Conservation (phyloP, 306 rosid species). For the Glycine latifolia region DNA sequence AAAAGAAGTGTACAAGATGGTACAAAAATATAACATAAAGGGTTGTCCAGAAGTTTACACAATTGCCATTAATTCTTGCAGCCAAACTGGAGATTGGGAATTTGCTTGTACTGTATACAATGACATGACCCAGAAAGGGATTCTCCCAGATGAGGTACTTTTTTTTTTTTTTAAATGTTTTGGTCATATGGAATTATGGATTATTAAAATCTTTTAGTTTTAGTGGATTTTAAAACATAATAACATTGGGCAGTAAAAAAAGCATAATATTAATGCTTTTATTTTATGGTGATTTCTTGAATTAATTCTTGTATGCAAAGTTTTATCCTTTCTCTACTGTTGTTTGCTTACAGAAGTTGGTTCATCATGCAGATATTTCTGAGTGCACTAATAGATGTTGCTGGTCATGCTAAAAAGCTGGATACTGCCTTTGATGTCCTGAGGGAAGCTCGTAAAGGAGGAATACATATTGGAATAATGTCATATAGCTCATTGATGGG, state of each 20-base stretch:
- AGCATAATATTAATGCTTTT: background rate
- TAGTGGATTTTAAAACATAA: conserved; percentile 34
- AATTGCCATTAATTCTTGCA: conserved; percentile 85
- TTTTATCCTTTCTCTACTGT: conserved; percentile 37
- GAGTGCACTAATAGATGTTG: conserved; percentile 94
- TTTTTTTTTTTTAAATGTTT: background rate
- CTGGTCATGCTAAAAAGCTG: conserved; percentile 91
- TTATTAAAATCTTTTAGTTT: conserved; percentile 19
- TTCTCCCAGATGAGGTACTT: conserved; percentile 82
- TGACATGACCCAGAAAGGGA: conserved; percentile 80
- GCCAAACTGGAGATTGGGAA: conserved; percentile 93
- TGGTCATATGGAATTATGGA: background rate
- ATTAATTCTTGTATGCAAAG: conserved; percentile 31
- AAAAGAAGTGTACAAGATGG: conserved; percentile 78
- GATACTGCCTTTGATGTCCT: conserved; percentile 89
- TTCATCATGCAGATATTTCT: conserved; percentile 78
- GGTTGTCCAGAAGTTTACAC: conserved; percentile 98
- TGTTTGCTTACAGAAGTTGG: conserved; percentile 42
- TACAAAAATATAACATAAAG: conserved; percentile 71
- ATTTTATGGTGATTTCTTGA: background rate
- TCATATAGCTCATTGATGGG: conserved; percentile 98
- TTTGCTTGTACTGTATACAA: conserved; percentile 71
- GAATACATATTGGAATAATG: conserved; percentile 71
- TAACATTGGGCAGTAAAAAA: background rate
- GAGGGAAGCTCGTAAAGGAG: conserved; percentile 66